Base-by-base conservation (phyloP, 371 early-diverging fungal genomes). In the Apophysomyces sp. region DNA sequence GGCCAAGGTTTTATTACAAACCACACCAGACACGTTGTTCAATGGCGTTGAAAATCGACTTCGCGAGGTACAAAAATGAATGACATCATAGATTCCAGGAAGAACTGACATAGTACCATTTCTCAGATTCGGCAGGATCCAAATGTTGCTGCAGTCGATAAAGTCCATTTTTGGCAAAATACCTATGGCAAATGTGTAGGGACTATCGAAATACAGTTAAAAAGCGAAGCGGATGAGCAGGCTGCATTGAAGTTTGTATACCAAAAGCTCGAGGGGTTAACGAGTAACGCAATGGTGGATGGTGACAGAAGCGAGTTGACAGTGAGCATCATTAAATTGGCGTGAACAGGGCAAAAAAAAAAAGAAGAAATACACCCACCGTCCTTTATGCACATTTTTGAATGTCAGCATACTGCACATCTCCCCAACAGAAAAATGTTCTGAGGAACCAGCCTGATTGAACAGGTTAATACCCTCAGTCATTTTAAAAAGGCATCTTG, bases 121-220 rank as follows among this genome's bases (percentile, higher is more conserved):
- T 27, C 34, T 55, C 63, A 71, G 79, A 80, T 69, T 54, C 78
- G 61, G 24, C 79, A 73, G 40, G 73, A 87, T 58, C 74, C 83
- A 36, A 66, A 73, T 52, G 77, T 87, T 11, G 4, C 81, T 11
- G 63, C 76, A 28, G 65, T 86, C 15, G 80, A 81, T 26, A 62
- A 80, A 2, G 71, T 82, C 2, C 88, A 88, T 74, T 82, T 86
- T 52, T 88, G 88, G 88, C 84, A 82, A 60, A 88, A 84, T 55
- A 83, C 86, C 0, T 81, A 81, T 61, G 83, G 83, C 13, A 81
- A 85, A 64, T 69, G 79, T 52, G 77, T 88, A 11, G 86, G 86
- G 3, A 85, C 88, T 0, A 34, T 85, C 27, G 75, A 80, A 29
- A 65, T 88, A 12, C 80, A 73, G 12, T 67, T 86, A 11, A 59